Conservation (phyloP, 2,329 filamentous ascomycete genomes). For the Ophiostoma tasmaniense region DNA sequence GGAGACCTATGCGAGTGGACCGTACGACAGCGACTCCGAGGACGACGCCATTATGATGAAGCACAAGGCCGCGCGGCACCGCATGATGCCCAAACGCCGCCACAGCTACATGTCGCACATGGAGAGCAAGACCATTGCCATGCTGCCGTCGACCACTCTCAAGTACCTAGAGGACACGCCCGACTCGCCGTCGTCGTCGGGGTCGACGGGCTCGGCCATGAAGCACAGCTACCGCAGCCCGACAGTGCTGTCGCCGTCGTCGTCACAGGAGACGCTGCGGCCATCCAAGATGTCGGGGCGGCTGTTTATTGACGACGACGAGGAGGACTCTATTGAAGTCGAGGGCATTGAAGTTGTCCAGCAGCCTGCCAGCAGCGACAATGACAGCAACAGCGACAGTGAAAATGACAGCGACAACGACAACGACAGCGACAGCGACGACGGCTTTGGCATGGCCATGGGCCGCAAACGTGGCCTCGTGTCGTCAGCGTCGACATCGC, state of each 20-base stretch:
- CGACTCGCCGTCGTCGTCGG: conserved; percentile 31
- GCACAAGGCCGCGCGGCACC: conserved; percentile 48
- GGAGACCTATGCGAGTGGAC: conserved; percentile 28
- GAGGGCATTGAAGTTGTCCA: conserved; percentile 16
- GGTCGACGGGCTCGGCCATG: conserved; percentile 53
- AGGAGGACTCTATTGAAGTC: conserved; percentile 42
- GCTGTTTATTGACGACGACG: conserved; percentile 54
- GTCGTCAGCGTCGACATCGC: conserved; percentile 17
- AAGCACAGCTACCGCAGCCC: conserved; percentile 51
- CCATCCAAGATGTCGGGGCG: conserved; percentile 60
- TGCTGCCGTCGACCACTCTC: conserved; percentile 75
- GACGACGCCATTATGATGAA: conserved; percentile 80
- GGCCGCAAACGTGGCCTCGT: conserved; percentile 13
- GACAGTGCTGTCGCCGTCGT: conserved; percentile 54
- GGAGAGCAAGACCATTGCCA: conserved; percentile 80
- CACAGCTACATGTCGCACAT: conserved; percentile 31
- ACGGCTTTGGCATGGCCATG: conserved; percentile 19
- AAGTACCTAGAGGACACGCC: conserved; percentile 76
- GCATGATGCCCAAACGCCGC: conserved; percentile 41
- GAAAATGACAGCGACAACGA: conserved; percentile 16
- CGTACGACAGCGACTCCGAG: conserved; percentile 57
- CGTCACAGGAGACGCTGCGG: conserved; percentile 73
- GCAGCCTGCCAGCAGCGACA: conserved; percentile 18
- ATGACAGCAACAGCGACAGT: conserved; percentile 22
- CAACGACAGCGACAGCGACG: conserved; percentile 20